These are phyloP conservation scores for Carpinus viminea DNA, from an alignment of 306 rosid genomes.

Conservation along the genomic window DNA sequence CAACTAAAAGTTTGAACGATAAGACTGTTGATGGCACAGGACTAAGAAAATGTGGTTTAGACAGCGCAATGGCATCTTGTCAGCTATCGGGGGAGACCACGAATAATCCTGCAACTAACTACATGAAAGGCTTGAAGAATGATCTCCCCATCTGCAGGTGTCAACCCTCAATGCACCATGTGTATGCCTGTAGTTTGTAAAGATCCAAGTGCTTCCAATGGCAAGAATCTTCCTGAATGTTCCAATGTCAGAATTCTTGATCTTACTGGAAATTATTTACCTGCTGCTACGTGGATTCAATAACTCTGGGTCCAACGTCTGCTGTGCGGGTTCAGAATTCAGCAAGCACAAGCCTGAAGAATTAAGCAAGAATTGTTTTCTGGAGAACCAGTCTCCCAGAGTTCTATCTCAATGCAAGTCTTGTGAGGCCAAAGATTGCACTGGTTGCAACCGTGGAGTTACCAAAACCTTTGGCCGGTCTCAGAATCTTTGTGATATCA, in stretches of 20 bases:
- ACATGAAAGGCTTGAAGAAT: neutral
- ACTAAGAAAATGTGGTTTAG: neutral
- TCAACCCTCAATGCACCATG: neutral
- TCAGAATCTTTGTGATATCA: neutral
- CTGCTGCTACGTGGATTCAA: neutral
- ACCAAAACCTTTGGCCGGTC: neutral
- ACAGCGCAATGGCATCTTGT: neutral
- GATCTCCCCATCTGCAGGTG: neutral
- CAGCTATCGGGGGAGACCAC: neutral
- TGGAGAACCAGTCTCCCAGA: neutral
- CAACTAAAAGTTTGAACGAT: neutral
- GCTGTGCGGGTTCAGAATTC: neutral
- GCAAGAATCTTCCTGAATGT: neutral
- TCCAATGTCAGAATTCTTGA: conserved; percentile 1
- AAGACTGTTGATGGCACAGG: neutral
- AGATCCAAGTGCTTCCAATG: neutral
- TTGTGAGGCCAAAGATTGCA: neutral
- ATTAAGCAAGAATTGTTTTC: neutral
- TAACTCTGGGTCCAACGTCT: neutral
- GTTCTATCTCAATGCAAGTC: neutral
- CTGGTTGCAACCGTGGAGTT: neutral
- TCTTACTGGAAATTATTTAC: neutral
- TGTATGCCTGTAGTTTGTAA: neutral
- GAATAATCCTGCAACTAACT: neutral
- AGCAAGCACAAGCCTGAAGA: conserved; percentile 12